phyloP scores from a whole-genome alignment of 306 rosid species.

The Luffa aegyptiaca region DNA sequence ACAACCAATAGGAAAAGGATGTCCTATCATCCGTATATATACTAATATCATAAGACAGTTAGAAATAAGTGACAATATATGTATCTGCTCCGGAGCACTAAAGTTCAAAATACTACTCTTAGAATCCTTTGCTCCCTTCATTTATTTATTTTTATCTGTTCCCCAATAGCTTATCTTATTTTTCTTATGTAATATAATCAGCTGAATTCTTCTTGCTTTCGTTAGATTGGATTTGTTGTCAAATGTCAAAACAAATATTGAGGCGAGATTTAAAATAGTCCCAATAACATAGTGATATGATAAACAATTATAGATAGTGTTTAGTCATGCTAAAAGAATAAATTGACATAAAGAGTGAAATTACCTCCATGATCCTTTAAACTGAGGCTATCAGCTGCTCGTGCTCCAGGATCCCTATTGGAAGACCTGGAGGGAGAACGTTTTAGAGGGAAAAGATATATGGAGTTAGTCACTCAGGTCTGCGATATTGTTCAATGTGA shows the following conservation, averaged over 20 bases:
- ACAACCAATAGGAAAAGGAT: neutral
- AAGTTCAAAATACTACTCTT: neutral
- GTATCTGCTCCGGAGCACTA: neutral
- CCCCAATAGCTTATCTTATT: neutral
- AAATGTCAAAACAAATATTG: neutral
- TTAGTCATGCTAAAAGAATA: neutral
- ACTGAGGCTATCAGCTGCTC: constrained; percentile 63
- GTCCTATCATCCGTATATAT: neutral
- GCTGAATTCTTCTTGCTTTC: neutral
- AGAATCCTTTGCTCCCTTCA: neutral
- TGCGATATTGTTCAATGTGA: neutral
- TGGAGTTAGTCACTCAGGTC: neutral
- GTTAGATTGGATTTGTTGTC: neutral
- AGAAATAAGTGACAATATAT: neutral
- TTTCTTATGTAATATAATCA: neutral
- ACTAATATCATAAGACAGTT: neutral
- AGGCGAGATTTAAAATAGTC: neutral
- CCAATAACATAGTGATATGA: neutral
- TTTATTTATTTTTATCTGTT: neutral
- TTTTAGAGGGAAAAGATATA: neutral
- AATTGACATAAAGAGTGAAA: constrained; percentile 15
- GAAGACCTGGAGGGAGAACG: constrained; percentile 56
- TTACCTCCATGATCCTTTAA: constrained; percentile 77
- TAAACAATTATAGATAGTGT: neutral
- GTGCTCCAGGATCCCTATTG: constrained; percentile 77